Percentiles rank a stretch among this genome's conserved stretches.
These are phyloP conservation scores for Diplodia scrobiculata DNA, from an alignment of 2,329 filamentous ascomycete species.

Conservation along the genomic window DNA sequence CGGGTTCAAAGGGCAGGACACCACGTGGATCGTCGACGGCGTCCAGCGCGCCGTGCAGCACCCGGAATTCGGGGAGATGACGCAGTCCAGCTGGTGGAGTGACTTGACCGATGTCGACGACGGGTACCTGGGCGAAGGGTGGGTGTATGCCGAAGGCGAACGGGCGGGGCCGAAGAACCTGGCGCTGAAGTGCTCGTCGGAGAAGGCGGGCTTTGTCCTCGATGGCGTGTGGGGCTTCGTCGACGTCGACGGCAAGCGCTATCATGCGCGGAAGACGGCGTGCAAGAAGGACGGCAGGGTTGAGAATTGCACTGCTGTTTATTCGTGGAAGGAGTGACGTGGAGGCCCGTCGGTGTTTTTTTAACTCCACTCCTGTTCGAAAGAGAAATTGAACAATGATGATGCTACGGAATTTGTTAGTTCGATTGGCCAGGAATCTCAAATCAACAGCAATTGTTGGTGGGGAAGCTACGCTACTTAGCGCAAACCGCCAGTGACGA, in stretches of 20 bases:
- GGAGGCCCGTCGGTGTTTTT: not conserved
- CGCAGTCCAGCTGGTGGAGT: not conserved
- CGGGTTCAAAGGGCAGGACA: slow-evolving; percentile 4
- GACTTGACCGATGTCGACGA: slow-evolving; percentile 1
- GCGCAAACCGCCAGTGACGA: not conserved
- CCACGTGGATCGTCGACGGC: not conserved
- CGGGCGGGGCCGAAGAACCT: not conserved
- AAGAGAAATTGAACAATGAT: too few relatives aligned
- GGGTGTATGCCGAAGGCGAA: not conserved
- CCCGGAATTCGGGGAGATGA: not conserved
- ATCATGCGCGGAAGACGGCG: slow-evolving; percentile 3
- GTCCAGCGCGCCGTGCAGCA: not conserved
- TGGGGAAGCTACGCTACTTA: not conserved
- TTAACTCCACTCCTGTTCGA: not conserved
- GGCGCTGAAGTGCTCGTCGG: not conserved
- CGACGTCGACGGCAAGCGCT: not conserved
- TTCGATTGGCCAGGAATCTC: too few relatives aligned
- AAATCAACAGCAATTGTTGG: too few relatives aligned
- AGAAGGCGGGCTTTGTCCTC: not conserved
- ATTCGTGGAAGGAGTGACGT: slow-evolving; percentile 6
- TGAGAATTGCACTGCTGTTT: not conserved
- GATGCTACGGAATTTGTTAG: too few relatives aligned
- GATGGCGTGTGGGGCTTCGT: slow-evolving; percentile 10
- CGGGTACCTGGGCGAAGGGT: slow-evolving; percentile 1
- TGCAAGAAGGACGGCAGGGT: slow-evolving; percentile 4